Conservation (phyloP, 495 filamentous ascomycete genomes). For the Aspergillus biplanus region DNA sequence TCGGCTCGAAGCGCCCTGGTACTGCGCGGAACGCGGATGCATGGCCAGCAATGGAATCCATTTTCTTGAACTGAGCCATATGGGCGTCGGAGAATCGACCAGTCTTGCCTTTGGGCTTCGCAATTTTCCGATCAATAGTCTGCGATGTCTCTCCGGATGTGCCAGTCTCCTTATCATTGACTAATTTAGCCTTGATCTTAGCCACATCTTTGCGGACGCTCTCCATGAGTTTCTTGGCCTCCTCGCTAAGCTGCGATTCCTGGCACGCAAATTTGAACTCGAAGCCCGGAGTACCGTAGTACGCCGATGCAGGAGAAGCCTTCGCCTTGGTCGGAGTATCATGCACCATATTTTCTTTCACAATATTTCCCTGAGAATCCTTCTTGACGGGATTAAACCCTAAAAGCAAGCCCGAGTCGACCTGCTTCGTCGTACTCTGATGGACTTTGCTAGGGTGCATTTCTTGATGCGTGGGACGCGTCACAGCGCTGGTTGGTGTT, state of each 20-base stretch:
- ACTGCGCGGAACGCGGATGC: constrained; percentile 75
- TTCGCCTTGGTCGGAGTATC: constrained; percentile 51
- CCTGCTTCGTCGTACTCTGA: constrained; percentile 67
- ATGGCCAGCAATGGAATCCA: constrained; percentile 92
- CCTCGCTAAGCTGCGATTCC: constrained; percentile 66
- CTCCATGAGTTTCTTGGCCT: constrained; percentile 78
- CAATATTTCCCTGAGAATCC: constrained; percentile 43
- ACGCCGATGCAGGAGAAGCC: constrained; percentile 39
- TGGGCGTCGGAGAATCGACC: constrained; percentile 80
- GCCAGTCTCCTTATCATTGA: constrained; percentile 54
- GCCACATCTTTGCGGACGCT: constrained; percentile 70
- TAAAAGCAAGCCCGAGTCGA: constrained; percentile 66
- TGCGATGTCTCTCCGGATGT: constrained; percentile 34
- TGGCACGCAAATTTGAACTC: constrained; percentile 71
- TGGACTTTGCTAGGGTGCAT: constrained; percentile 82
- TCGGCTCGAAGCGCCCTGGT: constrained; percentile 58
- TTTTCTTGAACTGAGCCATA: constrained; percentile 89
- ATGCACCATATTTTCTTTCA: constrained; percentile 35
- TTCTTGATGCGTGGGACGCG: constrained; percentile 61
- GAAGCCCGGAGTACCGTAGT: constrained; percentile 65
- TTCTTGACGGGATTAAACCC: constrained; percentile 67
- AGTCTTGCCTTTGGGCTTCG: constrained; percentile 73
- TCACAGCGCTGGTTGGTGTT: constrained; percentile 48
- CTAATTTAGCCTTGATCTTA: constrained; percentile 67
- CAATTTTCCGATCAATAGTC: constrained; percentile 68